Evolutionary conservation across 2,329 filamentous ascomycete genomes (phyloP).

Genomic region (Hypoxylon sp.): DNA sequence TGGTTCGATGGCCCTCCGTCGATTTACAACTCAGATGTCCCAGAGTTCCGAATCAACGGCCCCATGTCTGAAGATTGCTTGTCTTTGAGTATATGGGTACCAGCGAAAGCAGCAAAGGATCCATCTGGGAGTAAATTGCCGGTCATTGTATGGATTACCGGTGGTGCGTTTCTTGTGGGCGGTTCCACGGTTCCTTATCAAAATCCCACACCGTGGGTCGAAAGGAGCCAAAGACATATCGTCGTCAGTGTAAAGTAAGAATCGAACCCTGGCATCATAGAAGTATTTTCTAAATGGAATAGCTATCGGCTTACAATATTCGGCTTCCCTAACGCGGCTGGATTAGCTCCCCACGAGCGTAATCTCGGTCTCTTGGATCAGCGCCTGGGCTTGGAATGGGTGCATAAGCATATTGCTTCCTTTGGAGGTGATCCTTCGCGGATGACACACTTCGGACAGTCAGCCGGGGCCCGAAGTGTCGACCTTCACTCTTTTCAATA

Average conservation of each 20-base stretch:
- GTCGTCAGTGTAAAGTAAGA: constrained; percentile 21
- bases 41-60: not conserved
- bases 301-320: constrained; percentile 19
- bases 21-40: not conserved
- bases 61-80: not conserved
- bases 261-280: not conserved
- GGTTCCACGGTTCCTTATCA: constrained; percentile 13
- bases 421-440: constrained; percentile 12
- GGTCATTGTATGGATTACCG: constrained; percentile 10
- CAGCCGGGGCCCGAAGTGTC: constrained; percentile 12
- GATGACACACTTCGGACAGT: constrained; percentile 17
- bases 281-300: not conserved
- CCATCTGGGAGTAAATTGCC: not conserved
- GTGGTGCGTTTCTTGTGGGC: constrained; percentile 13
- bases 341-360: constrained; percentile 11
- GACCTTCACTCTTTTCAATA: constrained; percentile 16
- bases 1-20: not conserved
- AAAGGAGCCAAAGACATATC: constrained; percentile 9
- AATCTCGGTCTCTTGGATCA: constrained; percentile 18
- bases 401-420: constrained; percentile 12
- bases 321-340: constrained; percentile 10
- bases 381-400: constrained; percentile 14
- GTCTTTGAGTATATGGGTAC: constrained; percentile 2
- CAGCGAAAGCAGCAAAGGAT: constrained; percentile 63
- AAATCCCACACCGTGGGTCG: constrained; percentile 10